Conservation (phyloP, 2,329 filamentous ascomycete species). For the Ustulina deusta region DNA sequence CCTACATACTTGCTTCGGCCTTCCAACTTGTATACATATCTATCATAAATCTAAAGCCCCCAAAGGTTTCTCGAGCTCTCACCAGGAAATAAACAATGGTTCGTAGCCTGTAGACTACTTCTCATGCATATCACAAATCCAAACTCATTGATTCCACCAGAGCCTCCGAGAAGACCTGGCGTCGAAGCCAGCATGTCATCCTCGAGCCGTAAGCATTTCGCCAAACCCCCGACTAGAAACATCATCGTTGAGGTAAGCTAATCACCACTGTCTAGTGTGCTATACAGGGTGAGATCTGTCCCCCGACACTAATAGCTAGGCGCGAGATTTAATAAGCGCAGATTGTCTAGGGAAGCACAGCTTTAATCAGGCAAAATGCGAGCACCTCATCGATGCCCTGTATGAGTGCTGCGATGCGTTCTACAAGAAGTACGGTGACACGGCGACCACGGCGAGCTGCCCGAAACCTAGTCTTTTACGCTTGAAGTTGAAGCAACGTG, state of each 20-base stretch:
- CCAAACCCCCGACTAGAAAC: neutral
- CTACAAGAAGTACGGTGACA: constrained; percentile 82
- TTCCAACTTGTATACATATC: neutral
- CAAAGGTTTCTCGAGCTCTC: neutral
- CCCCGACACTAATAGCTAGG: neutral
- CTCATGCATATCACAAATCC: neutral
- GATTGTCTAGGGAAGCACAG: constrained; percentile 86
- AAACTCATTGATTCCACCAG: constrained; percentile 29
- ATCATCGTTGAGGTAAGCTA: constrained; percentile 3
- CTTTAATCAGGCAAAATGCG: constrained; percentile 88
- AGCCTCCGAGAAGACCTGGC: constrained; percentile 75
- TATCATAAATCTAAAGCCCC: neutral
- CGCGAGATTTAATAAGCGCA: constrained; percentile 54
- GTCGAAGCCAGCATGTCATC: constrained; percentile 84
- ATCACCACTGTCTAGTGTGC: constrained; percentile 71
- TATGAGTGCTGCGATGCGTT: constrained; percentile 95
- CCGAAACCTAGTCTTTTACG: constrained; percentile 83
- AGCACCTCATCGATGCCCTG: constrained; percentile 80
- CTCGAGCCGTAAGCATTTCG: constrained; percentile 75
- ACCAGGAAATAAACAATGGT: constrained; percentile 40
- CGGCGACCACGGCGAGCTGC: constrained; percentile 83
- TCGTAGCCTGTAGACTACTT: constrained; percentile 14
- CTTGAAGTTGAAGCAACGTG: constrained; percentile 86
- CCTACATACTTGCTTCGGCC: neutral
- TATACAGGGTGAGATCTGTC: constrained; percentile 77